phyloP scores from a whole-genome alignment of 805 yeast genomes.

The Starmerella stellata region DNA sequence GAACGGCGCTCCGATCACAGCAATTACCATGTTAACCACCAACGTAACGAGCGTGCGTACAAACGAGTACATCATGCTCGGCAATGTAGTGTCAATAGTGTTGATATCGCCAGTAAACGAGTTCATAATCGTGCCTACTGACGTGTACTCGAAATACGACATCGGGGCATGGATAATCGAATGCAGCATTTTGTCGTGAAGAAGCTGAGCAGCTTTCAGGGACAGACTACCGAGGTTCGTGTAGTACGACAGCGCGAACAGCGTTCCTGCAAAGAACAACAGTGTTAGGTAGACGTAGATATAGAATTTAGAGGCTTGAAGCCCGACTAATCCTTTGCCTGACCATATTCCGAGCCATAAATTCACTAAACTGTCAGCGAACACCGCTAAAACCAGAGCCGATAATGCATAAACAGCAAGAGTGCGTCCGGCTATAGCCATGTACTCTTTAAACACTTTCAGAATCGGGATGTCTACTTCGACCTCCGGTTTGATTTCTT shows the following conservation, averaged over 20 bases:
- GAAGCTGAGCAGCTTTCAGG: conserved; percentile 2
- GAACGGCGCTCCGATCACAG: conserved; percentile 70
- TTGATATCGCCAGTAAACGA: conserved; percentile 77
- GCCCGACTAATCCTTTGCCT: conserved; percentile 9
- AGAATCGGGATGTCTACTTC: conserved; percentile 11
- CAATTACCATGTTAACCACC: conserved; percentile 29
- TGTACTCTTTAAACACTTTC: conserved; percentile 7
- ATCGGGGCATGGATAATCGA: conserved; percentile 70
- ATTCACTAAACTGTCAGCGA: conserved; percentile 6
- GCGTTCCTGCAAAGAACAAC: conserved; percentile 3
- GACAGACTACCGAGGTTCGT: conserved; percentile 10
- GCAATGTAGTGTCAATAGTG: conserved; percentile 56
- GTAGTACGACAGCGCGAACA: conserved; percentile 5
- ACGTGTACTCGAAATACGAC: conserved; percentile 87
- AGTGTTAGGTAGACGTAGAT: conserved; percentile 9
- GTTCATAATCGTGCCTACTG: conserved; percentile 76
- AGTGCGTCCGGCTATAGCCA: conserved; percentile 5
- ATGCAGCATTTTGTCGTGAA: conserved; percentile 54
- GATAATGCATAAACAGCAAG: conserved; percentile 1
- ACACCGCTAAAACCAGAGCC: conserved; percentile 3
- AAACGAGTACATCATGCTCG: conserved; percentile 22
- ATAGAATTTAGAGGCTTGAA: conserved; percentile 10
- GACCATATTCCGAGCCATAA: conserved; percentile 17
- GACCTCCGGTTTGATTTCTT: not conserved
- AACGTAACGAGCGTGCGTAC: conserved; percentile 37